phyloP scores from a whole-genome alignment of 345 rosid species.

The Arabidopsis suecica region DNA sequence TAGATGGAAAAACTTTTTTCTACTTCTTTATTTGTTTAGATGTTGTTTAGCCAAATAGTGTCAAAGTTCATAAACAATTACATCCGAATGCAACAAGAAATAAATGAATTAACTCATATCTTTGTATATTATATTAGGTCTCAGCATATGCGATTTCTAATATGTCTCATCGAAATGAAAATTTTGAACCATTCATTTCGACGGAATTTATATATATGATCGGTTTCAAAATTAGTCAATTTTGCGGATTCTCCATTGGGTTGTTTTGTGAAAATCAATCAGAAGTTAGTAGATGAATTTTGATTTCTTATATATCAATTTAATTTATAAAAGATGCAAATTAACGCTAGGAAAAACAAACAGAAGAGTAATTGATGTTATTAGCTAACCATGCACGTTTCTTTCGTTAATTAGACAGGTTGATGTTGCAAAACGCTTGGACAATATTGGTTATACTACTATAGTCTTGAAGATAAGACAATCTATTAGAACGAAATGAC shows the following conservation, averaged over 20 bases:
- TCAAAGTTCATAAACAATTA: too few species aligned
- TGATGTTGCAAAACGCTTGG: constrained; percentile 24
- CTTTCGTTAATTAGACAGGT: constrained; percentile 17
- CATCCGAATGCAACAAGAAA: neutral
- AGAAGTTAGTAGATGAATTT: neutral
- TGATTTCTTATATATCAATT: neutral
- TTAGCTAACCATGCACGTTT: constrained; percentile 17
- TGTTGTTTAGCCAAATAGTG: neutral
- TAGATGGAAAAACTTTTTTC: neutral
- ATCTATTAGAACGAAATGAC: constrained; percentile 24
- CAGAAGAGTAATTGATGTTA: neutral
- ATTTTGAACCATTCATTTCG: neutral
- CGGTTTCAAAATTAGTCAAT: neutral
- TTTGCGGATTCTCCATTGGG: neutral
- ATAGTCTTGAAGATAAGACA: constrained; percentile 26
- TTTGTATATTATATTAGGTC: too few species aligned
- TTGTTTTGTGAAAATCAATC: neutral
- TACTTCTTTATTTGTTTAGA: neutral
- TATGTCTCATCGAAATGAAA: neutral
- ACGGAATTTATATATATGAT: neutral
- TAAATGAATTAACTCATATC: too few species aligned
- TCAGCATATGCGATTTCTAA: neutral
- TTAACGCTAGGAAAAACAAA: neutral
- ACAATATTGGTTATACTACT: neutral
- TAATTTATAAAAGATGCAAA: neutral